Base-by-base conservation (phyloP, 2,329 filamentous ascomycete species). In the Hortaea sp. region DNA sequence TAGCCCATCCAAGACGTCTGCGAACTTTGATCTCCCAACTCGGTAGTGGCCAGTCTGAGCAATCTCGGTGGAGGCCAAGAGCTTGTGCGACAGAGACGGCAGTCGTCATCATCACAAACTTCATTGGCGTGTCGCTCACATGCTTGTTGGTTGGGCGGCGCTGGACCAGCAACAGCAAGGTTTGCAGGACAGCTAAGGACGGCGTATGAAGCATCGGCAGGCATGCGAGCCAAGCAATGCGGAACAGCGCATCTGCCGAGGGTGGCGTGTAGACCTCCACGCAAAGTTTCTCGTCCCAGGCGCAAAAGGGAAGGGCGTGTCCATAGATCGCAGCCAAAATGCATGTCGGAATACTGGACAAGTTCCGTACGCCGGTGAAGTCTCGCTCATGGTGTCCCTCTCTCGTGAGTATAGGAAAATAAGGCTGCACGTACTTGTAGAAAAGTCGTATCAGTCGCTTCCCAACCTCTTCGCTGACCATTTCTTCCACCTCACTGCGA, bases 21-120 rank as follows among this genome's bases (percentile, higher is more conserved):
- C 81, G 68, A 12, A 83, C 64, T 0, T 78, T 76, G 45, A 77
- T 73, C 55, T 84, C 81, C 78, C 79, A 82, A 0, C 66, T 63
- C 1, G 79, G 79, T 38, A 84, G 75, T 7, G 74, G 71, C 81
- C 81, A 84, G 13, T 68, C 62, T 0, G 75, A 73, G 51, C 78
- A 80, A 56, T 84, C 79, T 1, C 81, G 67, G 45, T 81, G 76
- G 7, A 81, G 65, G 0, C 78, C 78, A 1, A 81, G 66, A 31
- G 77, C 74, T 54, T 81, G 76, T 1, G 72, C 75, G 39, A 80
- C 69, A 35, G 73, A 71, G n/a, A 80, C 71, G 9, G 59, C 59
- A 7, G 55, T 52, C 6, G 55, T 54, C 55, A 64, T 61, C 50
- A 63, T 58, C 13, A 58, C 57, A 55, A 59, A 61, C 44, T 63